Evolutionary conservation across 148 eudicot species (phyloP), one percentile per base, ranked within the genome.

Genomic region (Camellia sinensis): DNA sequence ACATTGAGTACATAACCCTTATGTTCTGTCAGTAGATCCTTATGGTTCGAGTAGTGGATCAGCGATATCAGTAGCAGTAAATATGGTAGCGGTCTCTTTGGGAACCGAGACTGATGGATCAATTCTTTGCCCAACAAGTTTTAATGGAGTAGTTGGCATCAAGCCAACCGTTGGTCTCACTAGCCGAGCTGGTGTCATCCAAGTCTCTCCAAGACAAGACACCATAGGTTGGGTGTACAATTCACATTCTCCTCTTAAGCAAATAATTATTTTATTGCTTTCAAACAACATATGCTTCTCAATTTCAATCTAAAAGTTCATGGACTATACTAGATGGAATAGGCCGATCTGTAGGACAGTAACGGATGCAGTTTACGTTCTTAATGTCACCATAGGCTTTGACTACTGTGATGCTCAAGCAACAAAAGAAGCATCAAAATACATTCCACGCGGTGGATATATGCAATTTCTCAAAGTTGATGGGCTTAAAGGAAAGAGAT

Each of bases 331-430:
- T 60, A 0, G 43, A 75, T 18, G 4, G 52, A 53, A 67, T 87
- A 92, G 97, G 87, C 94, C 97, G 0, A 93, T 93, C 63, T 87
- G 93, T 73, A 84, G 94, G 83, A 93, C 93, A 0, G 94, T 91
- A 59, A 79, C 92, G 21, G 97, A 93, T 81, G 92, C 94, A 21
- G 97, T 89, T 9, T 79, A 74, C 77, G 91, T 93, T 22, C 87
- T 91, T 72, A 93, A 91, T 74, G 85, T 83, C 21, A 91, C 89
- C 54, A 90, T 79, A 7, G 97, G 97, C 50, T 85, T 74, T 21
- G 97, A 93, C 54, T 57, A 71, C 3, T 76, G 82, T 67, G 97
- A 91, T 37, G 86, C 90, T 19, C 82, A 77, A 64, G 93, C 91
- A 53, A 93, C 97, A 6, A 56, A 56, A 71, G 78, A 65, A 14